phyloP scores from a whole-genome alignment of 2,329 filamentous ascomycete species.

The Aspergillus sp. region DNA sequence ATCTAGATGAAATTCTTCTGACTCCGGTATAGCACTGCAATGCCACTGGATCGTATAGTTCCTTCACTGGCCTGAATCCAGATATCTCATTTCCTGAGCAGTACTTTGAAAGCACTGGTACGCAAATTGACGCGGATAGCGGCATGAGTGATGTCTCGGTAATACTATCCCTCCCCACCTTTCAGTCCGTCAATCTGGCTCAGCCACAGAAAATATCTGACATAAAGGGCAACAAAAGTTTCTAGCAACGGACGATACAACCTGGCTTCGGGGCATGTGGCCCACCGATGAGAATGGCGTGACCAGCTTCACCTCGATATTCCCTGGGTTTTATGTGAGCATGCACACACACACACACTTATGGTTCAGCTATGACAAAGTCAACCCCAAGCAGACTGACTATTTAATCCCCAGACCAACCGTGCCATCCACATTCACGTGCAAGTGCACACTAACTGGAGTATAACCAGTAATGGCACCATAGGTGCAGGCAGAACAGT shows the following conservation, averaged over 20 bases:
- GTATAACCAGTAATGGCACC: neutral
- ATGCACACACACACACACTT: no score
- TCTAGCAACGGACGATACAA: neutral
- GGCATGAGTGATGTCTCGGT: neutral
- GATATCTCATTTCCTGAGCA: neutral
- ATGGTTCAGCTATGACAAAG: no score
- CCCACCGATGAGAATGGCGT: neutral
- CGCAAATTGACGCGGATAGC: neutral
- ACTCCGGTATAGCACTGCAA: neutral
- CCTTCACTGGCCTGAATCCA: neutral
- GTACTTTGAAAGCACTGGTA: neutral
- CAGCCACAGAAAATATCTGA: no score
- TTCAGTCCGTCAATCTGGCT: no score
- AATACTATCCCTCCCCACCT: neutral
- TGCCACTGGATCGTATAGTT: neutral
- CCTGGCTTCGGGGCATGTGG: neutral
- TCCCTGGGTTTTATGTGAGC: neutral
- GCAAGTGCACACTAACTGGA: neutral
- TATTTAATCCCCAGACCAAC: neutral
- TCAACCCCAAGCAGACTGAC: neutral
- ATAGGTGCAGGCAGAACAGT: neutral
- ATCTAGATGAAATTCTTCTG: neutral
- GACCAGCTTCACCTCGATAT: neutral
- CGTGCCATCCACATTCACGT: neutral
- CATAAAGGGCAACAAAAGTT: neutral